Conservation (phyloP, 352 stramenopile species). For the Phytophthora pisi region DNA sequence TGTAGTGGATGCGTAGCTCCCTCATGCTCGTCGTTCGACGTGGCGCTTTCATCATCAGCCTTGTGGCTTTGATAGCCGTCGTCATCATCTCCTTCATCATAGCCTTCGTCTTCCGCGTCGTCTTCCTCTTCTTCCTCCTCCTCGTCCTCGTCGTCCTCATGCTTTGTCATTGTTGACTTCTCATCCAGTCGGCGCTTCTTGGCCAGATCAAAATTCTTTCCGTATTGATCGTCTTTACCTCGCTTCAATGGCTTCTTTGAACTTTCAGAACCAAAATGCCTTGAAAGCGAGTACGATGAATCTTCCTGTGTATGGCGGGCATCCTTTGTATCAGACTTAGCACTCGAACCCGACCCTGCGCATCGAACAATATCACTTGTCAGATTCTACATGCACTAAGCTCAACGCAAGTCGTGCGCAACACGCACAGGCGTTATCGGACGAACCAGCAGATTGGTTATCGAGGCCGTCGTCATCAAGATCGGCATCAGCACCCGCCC, state of each 20-base stretch:
- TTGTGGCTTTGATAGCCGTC: conserved; percentile 32
- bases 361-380: neutral
- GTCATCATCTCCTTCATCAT: conserved; percentile 31
- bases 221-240: conserved; percentile 42
- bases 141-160: conserved; percentile 36
- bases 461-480: conserved; percentile 36
- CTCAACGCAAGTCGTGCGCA: neutral
- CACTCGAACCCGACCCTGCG: conserved; percentile 31
- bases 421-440: conserved; percentile 33
- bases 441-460: conserved; percentile 31
- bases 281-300: conserved; percentile 7
- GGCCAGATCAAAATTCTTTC: conserved; percentile 33
- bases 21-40: conserved; percentile 32
- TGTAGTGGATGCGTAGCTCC: conserved; percentile 31
- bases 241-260: conserved; percentile 32
- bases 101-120: conserved; percentile 28
- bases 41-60: conserved; percentile 17
- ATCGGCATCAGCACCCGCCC: conserved; percentile 28
- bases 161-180: conserved; percentile 11
- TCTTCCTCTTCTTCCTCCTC: conserved; percentile 30
- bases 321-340: conserved; percentile 20
- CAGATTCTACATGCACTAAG: conserved; percentile 3
- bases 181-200: conserved; percentile 35
- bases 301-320: conserved; percentile 15
- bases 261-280: conserved; percentile 2